phyloP scores from a whole-genome alignment of 169 alveolate species.

The Eimeria necatrix region DNA sequence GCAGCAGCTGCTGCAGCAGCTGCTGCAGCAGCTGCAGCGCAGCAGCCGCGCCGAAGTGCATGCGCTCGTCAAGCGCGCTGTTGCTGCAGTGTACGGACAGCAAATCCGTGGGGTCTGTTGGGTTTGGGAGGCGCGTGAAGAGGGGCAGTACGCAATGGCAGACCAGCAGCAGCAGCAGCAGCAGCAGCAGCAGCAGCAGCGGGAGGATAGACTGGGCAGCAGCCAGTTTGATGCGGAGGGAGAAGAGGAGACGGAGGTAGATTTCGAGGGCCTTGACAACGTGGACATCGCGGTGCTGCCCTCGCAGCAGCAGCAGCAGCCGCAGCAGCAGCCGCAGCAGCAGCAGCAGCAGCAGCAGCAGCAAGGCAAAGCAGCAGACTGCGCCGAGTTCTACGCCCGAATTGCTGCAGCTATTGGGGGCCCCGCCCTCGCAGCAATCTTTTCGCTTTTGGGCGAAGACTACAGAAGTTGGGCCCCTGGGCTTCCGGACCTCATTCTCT shows the following conservation, averaged over 20 bases:
- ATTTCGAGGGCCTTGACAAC: neutral
- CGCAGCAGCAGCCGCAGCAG: neutral
- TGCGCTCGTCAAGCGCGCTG: neutral
- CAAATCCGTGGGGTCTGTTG: constrained; percentile 26
- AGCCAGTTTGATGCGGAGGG: neutral
- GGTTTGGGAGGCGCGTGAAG: constrained; percentile 12
- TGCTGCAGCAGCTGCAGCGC: constrained; percentile 16
- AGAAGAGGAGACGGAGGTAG: constrained; percentile 16
- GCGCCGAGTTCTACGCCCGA: constrained; percentile 1
- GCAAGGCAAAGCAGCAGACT: constrained; percentile 8
- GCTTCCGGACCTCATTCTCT: constrained; percentile 71
- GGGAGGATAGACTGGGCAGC: neutral
- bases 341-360: constrained; percentile 1
- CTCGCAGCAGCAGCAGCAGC: constrained; percentile 1
- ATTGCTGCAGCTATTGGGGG: constrained; percentile 69
- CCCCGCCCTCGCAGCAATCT: constrained; percentile 17
- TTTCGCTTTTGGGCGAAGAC: constrained; percentile 51
- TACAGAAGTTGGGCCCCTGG: constrained; percentile 51
- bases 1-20: constrained; percentile 15
- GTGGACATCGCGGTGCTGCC: neutral
- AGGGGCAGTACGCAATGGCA: constrained; percentile 2
- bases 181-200: neutral
- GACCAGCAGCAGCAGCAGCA: constrained; percentile 1
- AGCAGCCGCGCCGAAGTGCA: constrained; percentile 23
- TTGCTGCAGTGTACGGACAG: constrained; percentile 43